These are phyloP conservation scores for Posidonia australis DNA, from an alignment of 106 monocot species.

Conservation along the genomic window DNA sequence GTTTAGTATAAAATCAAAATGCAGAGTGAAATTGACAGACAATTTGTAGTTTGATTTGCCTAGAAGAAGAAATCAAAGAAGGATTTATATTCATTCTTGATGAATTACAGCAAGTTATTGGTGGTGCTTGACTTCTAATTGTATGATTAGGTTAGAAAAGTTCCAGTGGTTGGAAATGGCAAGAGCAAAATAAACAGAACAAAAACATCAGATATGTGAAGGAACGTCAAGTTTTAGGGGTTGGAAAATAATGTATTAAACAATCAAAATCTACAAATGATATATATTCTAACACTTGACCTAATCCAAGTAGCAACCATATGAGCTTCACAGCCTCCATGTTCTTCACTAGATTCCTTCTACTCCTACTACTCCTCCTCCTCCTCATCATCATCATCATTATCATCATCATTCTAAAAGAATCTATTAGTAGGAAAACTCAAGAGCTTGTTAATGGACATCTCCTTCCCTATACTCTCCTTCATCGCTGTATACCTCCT, in stretches of 20 bases:
- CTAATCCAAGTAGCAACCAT: too few species aligned
- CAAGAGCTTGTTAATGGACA: constrained; percentile 67
- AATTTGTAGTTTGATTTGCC: not conserved
- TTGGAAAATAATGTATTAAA: too few species aligned
- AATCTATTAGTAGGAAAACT: constrained; percentile 46
- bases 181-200: constrained; percentile 3
- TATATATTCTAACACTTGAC: too few species aligned
- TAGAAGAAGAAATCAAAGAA: constrained; percentile 19
- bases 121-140: constrained; percentile 1
- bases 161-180: constrained; percentile 20
- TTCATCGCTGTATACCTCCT: constrained; percentile 50
- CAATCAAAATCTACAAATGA: too few species aligned
- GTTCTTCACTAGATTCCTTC: too few species aligned
- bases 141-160: not conserved
- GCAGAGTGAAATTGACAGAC: too few species aligned
- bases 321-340: too few species aligned
- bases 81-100: not conserved
- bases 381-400: too few species aligned
- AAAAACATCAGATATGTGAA: not conserved
- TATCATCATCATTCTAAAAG: constrained; percentile 1
- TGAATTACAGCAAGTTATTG: not conserved
- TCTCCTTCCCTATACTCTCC: constrained; percentile 32
- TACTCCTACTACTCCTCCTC: too few species aligned
- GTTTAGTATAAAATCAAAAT: too few species aligned
- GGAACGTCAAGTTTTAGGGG: too few species aligned